Evolutionary conservation across 2,329 filamentous ascomycete genomes (phyloP).

Genomic region (Phaeosphaeria sp.): DNA sequence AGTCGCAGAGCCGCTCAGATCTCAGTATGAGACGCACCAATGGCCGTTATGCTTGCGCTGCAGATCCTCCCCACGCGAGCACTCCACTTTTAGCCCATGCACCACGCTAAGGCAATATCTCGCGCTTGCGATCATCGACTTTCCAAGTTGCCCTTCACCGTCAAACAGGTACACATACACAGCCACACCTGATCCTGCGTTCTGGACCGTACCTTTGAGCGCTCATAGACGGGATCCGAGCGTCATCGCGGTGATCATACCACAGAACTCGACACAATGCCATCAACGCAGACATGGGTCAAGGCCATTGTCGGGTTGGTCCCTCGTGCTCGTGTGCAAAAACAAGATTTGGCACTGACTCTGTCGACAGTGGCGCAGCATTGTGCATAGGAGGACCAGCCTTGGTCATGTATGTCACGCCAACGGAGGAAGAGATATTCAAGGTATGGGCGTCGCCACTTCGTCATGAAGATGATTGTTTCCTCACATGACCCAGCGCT

Average conservation of each 20-base stretch:
- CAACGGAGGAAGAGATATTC: conserved; percentile 91
- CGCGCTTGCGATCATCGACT: conserved; percentile 6
- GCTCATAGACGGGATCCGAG: neutral
- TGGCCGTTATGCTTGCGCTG: conserved; percentile 8
- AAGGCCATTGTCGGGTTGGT: conserved; percentile 46
- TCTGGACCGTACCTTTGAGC: neutral
- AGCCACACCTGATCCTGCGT: conserved; percentile 1
- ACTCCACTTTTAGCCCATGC: neutral
- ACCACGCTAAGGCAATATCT: conserved; percentile 3
- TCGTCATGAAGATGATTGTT: conserved; percentile 9
- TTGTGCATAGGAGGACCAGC: conserved; percentile 85
- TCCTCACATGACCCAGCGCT: conserved; percentile 60
- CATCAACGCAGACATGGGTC: conserved; percentile 36
- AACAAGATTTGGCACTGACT: conserved; percentile 25
- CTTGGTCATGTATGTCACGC: conserved; percentile 78
- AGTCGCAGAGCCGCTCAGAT: conserved; percentile 39
- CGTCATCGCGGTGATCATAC: neutral
- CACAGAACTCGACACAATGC: conserved; percentile 26
- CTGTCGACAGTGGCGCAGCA: conserved; percentile 65
- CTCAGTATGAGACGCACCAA: conserved; percentile 19
- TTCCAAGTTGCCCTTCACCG: neutral
- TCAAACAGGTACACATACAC: neutral
- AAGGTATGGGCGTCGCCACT: conserved; percentile 51
- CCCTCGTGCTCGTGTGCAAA: conserved; percentile 3
- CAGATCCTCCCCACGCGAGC: conserved; percentile 12